phyloP scores from a whole-genome alignment of 1,139 yeast species.

The Zygosaccharomyces sapae region DNA sequence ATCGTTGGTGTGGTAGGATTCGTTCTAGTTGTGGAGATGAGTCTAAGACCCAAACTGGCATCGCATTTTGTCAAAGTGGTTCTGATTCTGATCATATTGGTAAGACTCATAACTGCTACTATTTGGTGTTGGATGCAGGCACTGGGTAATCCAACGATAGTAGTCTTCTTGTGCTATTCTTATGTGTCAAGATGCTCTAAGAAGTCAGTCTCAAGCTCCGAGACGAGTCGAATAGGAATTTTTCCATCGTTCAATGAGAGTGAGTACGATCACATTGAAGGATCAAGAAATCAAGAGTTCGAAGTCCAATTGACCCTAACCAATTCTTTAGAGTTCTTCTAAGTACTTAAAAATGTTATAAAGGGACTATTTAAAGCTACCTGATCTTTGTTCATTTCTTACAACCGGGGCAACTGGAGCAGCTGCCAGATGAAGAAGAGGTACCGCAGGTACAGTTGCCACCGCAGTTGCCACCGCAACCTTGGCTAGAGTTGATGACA shows the following conservation, averaged over 20 bases:
- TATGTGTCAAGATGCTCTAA: too few relatives aligned
- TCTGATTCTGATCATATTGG: not conserved
- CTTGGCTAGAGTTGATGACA: slow-evolving; percentile 11
- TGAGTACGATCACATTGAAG: not conserved
- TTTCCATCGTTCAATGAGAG: not conserved
- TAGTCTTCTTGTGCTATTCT: too few relatives aligned
- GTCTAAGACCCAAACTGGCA: slow-evolving; percentile 5
- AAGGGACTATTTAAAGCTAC: not conserved
- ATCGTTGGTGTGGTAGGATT: slow-evolving; percentile 14
- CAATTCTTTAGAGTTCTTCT: not conserved
- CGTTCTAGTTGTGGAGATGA: slow-evolving; percentile 14
- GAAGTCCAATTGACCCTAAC: not conserved
- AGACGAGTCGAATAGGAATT: not conserved
- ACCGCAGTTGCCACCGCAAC: slow-evolving; percentile 15
- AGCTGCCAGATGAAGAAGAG: slow-evolving; percentile 9
- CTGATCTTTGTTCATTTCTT: slow-evolving; percentile 7
- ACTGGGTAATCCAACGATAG: not conserved
- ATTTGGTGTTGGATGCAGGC: not conserved
- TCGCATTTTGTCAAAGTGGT: not conserved
- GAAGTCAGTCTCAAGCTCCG: too few relatives aligned
- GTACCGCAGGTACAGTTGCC: slow-evolving; percentile 13
- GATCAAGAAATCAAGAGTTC: not conserved
- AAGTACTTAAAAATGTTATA: not conserved
- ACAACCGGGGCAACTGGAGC: slow-evolving; percentile 15
- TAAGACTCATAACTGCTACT: not conserved